These are phyloP conservation scores for Trichoderma pleuroti DNA, from an alignment of 2,329 filamentous ascomycete genomes.

Conservation along the genomic window DNA sequence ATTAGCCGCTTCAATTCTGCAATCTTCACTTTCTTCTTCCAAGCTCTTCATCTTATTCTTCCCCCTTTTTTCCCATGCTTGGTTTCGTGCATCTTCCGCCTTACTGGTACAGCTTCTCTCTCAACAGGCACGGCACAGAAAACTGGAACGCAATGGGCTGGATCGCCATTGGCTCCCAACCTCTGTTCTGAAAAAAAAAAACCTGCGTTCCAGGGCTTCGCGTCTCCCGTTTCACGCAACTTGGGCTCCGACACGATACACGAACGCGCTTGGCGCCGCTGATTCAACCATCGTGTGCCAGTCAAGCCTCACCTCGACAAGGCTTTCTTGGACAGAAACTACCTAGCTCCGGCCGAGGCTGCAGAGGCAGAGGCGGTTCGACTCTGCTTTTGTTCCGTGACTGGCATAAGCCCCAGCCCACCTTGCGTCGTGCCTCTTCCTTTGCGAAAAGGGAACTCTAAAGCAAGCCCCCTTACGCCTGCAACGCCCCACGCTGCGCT, in stretches of 20 bases:
- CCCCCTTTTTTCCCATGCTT: not conserved
- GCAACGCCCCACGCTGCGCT: conserved; percentile 8
- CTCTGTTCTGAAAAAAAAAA: not conserved
- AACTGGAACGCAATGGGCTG: not conserved
- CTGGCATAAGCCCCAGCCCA: not conserved
- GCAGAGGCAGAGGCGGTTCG: not conserved
- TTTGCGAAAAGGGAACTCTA: not conserved
- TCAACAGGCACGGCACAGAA: not conserved
- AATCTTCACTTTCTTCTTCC: not conserved
- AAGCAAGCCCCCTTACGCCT: conserved; percentile 9
- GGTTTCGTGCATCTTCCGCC: not conserved
- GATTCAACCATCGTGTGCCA: not conserved
- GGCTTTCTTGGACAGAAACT: not conserved
- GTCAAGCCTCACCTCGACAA: not conserved
- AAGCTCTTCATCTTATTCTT: not conserved
- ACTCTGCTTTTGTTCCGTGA: not conserved
- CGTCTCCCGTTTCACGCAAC: not conserved
- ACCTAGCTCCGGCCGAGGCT: conserved; percentile 6
- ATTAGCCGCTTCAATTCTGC: not conserved
- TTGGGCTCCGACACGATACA: not conserved
- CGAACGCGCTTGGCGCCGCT: not conserved
- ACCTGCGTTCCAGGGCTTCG: not conserved
- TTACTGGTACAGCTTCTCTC: not conserved
- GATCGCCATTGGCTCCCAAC: not conserved
- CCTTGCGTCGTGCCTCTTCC: not conserved